phyloP scores from a whole-genome alignment of 2,329 filamentous ascomycete genomes.

The Coniochaeta sp. region DNA sequence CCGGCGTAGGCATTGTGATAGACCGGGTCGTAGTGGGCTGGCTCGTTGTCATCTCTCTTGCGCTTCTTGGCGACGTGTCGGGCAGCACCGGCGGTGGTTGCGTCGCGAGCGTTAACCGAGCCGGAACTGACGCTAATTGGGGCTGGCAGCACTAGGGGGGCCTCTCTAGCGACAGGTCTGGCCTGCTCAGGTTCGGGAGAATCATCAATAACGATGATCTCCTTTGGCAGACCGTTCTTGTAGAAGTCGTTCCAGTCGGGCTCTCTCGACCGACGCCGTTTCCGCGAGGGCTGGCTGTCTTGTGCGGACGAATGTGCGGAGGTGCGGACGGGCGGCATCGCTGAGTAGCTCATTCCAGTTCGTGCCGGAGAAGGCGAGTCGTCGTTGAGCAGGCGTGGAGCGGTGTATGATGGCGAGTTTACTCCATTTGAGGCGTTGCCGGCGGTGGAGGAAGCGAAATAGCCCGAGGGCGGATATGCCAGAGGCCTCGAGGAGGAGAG shows the following conservation, averaged over 20 bases:
- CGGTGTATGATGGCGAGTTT: slow-evolving; percentile 1
- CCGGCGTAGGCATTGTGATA: slow-evolving; percentile 62
- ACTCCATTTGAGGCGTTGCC: slow-evolving; percentile 24
- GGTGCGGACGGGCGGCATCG: slow-evolving; percentile 26
- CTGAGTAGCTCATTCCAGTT: slow-evolving; percentile 21
- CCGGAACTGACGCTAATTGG: slow-evolving; percentile 27
- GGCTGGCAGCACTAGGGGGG: slow-evolving; percentile 19
- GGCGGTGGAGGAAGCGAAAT: slow-evolving; percentile 19
- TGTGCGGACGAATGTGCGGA: slow-evolving; percentile 11
- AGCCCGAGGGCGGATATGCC: slow-evolving; percentile 19
- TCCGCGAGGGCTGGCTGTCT: slow-evolving; percentile 29
- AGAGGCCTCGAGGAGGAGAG: slow-evolving; percentile 31
- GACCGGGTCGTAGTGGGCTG: slow-evolving; percentile 55
- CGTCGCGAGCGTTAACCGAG: slow-evolving; percentile 16
- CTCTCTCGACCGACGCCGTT: slow-evolving; percentile 51
- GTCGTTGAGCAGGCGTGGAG: slow-evolving; percentile 8
- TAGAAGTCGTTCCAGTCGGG: slow-evolving; percentile 79
- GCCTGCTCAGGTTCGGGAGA: slow-evolving; percentile 41
- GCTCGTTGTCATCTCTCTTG: slow-evolving; percentile 50
- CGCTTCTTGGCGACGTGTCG: slow-evolving; percentile 66
- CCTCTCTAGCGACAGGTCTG: slow-evolving; percentile 9
- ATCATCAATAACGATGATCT: slow-evolving; percentile 80
- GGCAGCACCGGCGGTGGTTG: slow-evolving; percentile 9
- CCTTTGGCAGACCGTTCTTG: slow-evolving; percentile 74
- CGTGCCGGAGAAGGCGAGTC: not conserved